phyloP scores from a whole-genome alignment of 2,329 filamentous ascomycete genomes.

The Neodidymelliopsis sp. region DNA sequence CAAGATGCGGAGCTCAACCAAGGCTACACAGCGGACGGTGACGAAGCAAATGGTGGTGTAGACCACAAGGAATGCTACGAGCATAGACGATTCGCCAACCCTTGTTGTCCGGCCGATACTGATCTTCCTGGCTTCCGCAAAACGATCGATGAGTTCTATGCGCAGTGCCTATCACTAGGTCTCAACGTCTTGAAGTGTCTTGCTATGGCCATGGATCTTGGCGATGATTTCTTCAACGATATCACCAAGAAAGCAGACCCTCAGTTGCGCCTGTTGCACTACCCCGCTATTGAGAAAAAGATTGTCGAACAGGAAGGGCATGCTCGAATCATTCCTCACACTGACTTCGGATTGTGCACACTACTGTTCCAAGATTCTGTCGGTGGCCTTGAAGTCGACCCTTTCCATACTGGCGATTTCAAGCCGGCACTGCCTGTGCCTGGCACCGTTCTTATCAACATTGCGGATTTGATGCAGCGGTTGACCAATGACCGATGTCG shows the following conservation, averaged over 20 bases:
- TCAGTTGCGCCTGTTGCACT: conserved; percentile 39
- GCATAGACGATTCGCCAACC: conserved; percentile 32
- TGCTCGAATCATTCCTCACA: conserved; percentile 40
- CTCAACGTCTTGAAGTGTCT: conserved; percentile 34
- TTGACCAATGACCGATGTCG: conserved; percentile 42
- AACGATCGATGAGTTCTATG: conserved; percentile 33
- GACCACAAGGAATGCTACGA: conserved; percentile 40
- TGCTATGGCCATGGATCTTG: conserved; percentile 38
- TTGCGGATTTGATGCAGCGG: conserved; percentile 34
- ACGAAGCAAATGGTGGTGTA: conserved; percentile 44
- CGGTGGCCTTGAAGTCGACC: conserved; percentile 49
- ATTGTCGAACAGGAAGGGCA: conserved; percentile 33
- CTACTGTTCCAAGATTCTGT: conserved; percentile 49
- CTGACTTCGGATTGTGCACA: conserved; percentile 47
- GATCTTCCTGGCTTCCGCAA: conserved; percentile 37
- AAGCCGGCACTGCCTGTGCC: conserved; percentile 32
- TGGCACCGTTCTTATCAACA: conserved; percentile 37
- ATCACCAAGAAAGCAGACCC: conserved; percentile 35
- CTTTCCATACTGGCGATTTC: conserved; percentile 34
- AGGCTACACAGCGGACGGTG: conserved; percentile 49
- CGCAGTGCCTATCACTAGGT: conserved; percentile 30
- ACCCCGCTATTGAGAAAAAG: conserved; percentile 34
- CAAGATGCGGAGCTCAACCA: conserved; percentile 49
- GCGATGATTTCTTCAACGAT: conserved; percentile 34
- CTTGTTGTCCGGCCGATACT: conserved; percentile 25